Evolutionary conservation across 2,329 filamentous ascomycete species (phyloP).

Genomic region (Fusarium bactridioides): DNA sequence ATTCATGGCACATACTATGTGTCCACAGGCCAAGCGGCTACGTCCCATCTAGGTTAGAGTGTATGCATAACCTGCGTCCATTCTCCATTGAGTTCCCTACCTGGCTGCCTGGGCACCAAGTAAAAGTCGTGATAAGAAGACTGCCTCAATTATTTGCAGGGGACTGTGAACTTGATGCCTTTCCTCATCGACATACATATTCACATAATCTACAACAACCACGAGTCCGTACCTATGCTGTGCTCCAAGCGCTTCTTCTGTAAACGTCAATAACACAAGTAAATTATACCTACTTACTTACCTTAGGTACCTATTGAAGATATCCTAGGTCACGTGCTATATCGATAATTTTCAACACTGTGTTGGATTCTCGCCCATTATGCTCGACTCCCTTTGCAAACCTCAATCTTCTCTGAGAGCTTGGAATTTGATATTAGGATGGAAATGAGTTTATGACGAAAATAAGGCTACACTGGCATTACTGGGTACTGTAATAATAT

Average conservation of each 20-base stretch:
- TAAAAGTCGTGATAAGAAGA: not conserved
- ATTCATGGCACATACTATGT: constrained; percentile 15
- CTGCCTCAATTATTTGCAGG: constrained; percentile 13
- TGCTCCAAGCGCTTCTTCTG: not conserved
- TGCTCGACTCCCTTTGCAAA: not conserved
- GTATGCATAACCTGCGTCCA: constrained; percentile 19
- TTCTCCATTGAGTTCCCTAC: constrained; percentile 6
- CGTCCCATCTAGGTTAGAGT: constrained; percentile 29
- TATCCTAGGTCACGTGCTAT: constrained; percentile 10
- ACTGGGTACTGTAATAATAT: not conserved
- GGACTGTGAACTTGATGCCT: not conserved
- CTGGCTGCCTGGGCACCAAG: constrained; percentile 1
- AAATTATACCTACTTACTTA: not conserved
- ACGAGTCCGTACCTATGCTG: not conserved
- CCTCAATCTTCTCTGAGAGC: not conserved
- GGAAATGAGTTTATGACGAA: not conserved
- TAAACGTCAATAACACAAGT: not conserved
- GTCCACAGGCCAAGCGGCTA: constrained; percentile 27
- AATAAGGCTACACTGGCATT: not conserved
- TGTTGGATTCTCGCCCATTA: not conserved
- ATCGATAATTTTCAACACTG: not conserved
- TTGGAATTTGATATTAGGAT: not conserved
- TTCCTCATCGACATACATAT: not conserved
- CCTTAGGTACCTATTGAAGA: not conserved
- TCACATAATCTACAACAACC: not conserved